A percentile compares a stretch with the other conserved stretches of the same genome.
phyloP scores from a whole-genome alignment of 257 asterid species.

The Pogostemon cablin region DNA sequence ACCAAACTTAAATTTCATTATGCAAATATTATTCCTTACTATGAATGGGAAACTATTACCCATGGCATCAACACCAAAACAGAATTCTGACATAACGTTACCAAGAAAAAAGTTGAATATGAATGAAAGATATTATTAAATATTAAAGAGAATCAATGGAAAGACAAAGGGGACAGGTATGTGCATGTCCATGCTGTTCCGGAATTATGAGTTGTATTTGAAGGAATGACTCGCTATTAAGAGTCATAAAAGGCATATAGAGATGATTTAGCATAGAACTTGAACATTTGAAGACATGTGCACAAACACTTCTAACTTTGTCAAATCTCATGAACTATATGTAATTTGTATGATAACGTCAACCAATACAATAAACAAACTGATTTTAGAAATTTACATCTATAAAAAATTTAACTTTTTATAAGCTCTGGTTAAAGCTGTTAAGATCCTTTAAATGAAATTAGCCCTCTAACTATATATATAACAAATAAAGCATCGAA shows the following conservation, averaged over 20 bases:
- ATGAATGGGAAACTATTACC: not conserved
- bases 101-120: not conserved
- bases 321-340: not conserved
- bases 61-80: not conserved
- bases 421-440: constrained; percentile 2
- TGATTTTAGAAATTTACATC: not conserved
- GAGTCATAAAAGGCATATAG: no score
- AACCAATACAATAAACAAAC: not conserved
- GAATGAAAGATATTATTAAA: not conserved
- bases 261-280: no score
- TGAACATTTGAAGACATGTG: not conserved
- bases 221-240: no score
- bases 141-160: not conserved
- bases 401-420: constrained; percentile 5
- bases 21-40: not conserved
- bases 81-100: not conserved
- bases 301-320: not conserved
- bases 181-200: no score
- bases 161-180: not conserved
- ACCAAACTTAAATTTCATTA: not conserved
- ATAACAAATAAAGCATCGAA: not conserved
- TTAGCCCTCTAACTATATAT: not conserved
- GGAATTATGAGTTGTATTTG: no score
- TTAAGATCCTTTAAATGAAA: not conserved
- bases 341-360: not conserved